Base-by-base conservation (phyloP, 2,329 filamentous ascomycete genomes). In the Epichloe gansuensis region DNA sequence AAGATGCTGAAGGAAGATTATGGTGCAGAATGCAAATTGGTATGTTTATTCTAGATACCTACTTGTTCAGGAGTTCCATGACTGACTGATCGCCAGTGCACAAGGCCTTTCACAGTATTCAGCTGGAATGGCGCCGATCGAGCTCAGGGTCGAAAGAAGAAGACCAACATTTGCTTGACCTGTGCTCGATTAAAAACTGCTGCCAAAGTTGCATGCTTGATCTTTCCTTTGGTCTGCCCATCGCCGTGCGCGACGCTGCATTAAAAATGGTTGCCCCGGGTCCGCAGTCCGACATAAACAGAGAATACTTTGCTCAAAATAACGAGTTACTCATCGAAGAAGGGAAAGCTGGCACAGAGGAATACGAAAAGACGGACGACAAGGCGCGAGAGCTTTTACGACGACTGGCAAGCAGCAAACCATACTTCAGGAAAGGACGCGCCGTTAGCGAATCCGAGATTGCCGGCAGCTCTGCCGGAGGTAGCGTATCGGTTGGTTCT, bases 171-270 rank as follows among this genome's bases (percentile, higher is more conserved):
- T 63, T 98, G 93, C 69, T 77, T 98, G 25, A 98, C 93, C 42
- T 98, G 93, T 74, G 91, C 93, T 23, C 86, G 93, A 45, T 78
- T 97, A 98, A 98, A 72, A 98, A 98, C 74, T 97, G 93, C 74
- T 98, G 93, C 65, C 93, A 98, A 74, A 91, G 86, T 72, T 98
- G 93, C 75, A 97, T 97, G 89, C 84, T 98, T 51, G 93, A 98
- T 76, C 74, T 98, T 55, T 91, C 88, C 12, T 98, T 97, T 64
- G 94, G 93, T 25, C 76, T 98, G 31, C 93, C 93, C 11, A 95
- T 98, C 63, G 87, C 91, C 13, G 88, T 98, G 54, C 83, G 93
- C 65, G 93, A 98, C 74, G 93, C 93, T 3, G 93, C 94, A 5
- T 76, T 98, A 57, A 97, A 97, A 75, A 95, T 98, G 86, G 88